Evolutionary conservation across 805 yeast species (phyloP).

Genomic region (Yarrowia divulgata): DNA sequence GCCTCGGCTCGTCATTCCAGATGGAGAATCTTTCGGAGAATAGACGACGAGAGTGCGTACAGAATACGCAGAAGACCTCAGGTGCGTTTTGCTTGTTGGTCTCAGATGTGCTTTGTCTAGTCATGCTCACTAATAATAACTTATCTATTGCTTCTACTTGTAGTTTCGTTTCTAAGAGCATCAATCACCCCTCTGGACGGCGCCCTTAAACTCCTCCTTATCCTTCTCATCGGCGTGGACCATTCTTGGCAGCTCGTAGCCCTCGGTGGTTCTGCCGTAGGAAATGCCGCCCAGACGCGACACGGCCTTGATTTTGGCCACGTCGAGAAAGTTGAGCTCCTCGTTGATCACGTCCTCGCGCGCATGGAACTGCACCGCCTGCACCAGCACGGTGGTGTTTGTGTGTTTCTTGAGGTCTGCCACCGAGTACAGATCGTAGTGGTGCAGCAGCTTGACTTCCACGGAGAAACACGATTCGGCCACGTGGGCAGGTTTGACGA

Average conservation of each 20-base stretch:
- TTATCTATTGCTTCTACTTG: not conserved
- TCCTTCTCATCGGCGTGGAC: constrained; percentile 47
- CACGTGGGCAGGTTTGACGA: constrained; percentile 63
- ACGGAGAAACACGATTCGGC: constrained; percentile 67
- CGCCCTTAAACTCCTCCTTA: constrained; percentile 27
- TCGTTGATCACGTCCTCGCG: constrained; percentile 62
- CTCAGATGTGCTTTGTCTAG: no score
- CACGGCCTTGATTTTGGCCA: constrained; percentile 60
- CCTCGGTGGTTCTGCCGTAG: constrained; percentile 57
- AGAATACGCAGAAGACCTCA: no score
- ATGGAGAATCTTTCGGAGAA: constrained; percentile 3
- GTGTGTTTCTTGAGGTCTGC: constrained; percentile 49
- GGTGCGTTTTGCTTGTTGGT: no score
- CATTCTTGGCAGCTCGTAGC: constrained; percentile 59
- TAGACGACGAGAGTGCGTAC: not conserved
- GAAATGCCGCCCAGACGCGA: constrained; percentile 61
- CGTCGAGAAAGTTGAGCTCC: constrained; percentile 54
- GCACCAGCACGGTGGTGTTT: constrained; percentile 57
- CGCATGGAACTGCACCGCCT: constrained; percentile 64
- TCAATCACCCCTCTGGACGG: not conserved
- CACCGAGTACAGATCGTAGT: constrained; percentile 57
- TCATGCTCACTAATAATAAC: no score
- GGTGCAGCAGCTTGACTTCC: constrained; percentile 59
- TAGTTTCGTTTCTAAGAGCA: no score
- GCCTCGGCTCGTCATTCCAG: not conserved